These are phyloP conservation scores for Ogataea pini DNA, from an alignment of 805 yeast genomes.

Conservation along the genomic window DNA sequence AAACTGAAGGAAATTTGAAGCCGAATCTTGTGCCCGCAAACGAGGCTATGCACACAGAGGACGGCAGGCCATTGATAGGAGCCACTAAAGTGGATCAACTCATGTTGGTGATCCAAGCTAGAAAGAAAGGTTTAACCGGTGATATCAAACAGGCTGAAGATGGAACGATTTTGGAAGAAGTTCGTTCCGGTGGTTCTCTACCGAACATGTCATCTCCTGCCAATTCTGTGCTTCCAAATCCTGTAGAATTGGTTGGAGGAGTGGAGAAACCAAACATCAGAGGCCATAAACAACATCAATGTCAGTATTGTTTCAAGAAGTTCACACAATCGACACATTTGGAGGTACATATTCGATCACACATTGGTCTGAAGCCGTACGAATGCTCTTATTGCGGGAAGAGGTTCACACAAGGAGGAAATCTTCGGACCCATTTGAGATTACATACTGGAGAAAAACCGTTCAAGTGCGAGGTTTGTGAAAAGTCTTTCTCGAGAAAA, in stretches of 20 bases:
- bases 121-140: slow-evolving; percentile 72
- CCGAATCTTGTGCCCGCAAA: slow-evolving; percentile 45
- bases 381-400: slow-evolving; percentile 78
- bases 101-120: slow-evolving; percentile 88
- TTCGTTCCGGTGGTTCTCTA: slow-evolving; percentile 13
- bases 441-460: slow-evolving; percentile 94
- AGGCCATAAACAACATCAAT: slow-evolving; percentile 59
- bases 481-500: slow-evolving; percentile 78
- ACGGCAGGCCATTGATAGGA: slow-evolving; percentile 72
- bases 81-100: slow-evolving; percentile 89
- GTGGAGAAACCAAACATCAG: slow-evolving; percentile 60
- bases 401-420: slow-evolving; percentile 87
- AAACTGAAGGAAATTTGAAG: slow-evolving; percentile 9
- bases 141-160: slow-evolving; percentile 65
- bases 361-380: slow-evolving; percentile 84
- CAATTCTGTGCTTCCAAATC: slow-evolving; percentile 53
- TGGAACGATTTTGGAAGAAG: slow-evolving; percentile 63
- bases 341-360: slow-evolving; percentile 86
- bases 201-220: slow-evolving; percentile 5
- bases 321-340: slow-evolving; percentile 90
- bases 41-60: slow-evolving; percentile 51
- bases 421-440: slow-evolving; percentile 79
- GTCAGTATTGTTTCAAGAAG: slow-evolving; percentile 74
- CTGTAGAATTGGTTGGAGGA: slow-evolving; percentile 74
- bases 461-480: slow-evolving; percentile 75